A percentile compares a stretch with the other conserved stretches of the same genome.
Conservation (phyloP, 139 green algal genomes). For the Chlorella vulgaris region DNA sequence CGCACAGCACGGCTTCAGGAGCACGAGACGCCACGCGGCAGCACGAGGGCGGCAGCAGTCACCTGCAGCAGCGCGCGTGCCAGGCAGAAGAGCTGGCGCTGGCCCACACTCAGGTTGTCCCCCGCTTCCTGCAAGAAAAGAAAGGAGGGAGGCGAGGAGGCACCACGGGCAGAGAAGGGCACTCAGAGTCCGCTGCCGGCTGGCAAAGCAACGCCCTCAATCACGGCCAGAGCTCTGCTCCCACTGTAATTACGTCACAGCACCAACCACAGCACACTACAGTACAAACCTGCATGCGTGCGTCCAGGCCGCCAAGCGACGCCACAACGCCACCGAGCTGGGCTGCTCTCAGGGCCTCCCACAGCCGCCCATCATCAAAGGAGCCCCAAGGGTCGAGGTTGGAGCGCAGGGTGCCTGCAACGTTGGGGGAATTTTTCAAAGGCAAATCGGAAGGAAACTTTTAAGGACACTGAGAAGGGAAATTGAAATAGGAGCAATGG, state of each 20-base stretch:
- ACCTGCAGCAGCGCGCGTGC: constrained; percentile 66
- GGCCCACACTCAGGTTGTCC: constrained; percentile 80
- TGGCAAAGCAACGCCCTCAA: too few relatives aligned
- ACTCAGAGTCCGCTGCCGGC: too few relatives aligned
- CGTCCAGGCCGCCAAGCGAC: constrained; percentile 72
- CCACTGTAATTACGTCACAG: too few relatives aligned
- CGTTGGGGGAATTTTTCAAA: constrained; percentile 66
- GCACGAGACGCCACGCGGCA: constrained; percentile 46
- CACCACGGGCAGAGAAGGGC: neutral
- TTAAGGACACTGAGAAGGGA: too few relatives aligned
- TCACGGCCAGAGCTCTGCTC: too few relatives aligned
- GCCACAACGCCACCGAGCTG: constrained; percentile 61
- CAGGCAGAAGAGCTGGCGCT: constrained; percentile 93
- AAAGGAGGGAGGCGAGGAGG: too few relatives aligned
- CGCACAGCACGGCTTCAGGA: constrained; percentile 47
- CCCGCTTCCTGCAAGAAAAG: constrained; percentile 66
- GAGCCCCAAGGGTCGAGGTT: constrained; percentile 84
- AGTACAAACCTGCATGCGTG: constrained; percentile 49
- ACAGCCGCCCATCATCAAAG: constrained; percentile 65
- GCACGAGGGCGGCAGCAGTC: neutral
- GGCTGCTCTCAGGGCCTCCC: constrained; percentile 66
- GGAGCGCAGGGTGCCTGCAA: constrained; percentile 68
- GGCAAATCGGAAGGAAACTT: too few relatives aligned
- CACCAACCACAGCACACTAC: neutral
- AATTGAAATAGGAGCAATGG: too few relatives aligned